phyloP scores from a whole-genome alignment of 257 asterid genomes.

The Scutellaria galericulata region DNA sequence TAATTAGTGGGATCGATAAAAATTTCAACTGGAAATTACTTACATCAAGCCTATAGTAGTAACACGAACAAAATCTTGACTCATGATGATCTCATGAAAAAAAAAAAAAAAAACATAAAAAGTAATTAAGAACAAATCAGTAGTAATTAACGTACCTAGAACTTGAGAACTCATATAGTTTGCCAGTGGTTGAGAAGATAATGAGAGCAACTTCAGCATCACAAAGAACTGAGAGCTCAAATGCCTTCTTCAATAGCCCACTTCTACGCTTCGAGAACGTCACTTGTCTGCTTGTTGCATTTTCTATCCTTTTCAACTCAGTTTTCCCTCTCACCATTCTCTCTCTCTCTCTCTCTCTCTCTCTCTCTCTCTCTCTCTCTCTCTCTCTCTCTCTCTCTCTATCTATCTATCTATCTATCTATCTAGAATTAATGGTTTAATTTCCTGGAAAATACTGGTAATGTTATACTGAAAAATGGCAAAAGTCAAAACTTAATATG shows the following conservation, averaged over 20 bases:
- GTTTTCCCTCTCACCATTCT: constrained; percentile 70
- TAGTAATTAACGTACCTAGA: constrained; percentile 44
- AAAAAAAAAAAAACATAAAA: too few species aligned
- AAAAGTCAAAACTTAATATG: constrained; percentile 1
- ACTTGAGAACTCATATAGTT: constrained; percentile 60
- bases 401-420: too few species aligned
- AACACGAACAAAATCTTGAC: too few species aligned
- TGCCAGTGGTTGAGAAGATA: constrained; percentile 58
- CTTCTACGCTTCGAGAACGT: constrained; percentile 67
- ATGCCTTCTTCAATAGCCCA: constrained; percentile 66
- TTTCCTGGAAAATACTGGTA: too few species aligned
- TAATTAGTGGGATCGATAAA: too few species aligned
- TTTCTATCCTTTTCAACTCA: constrained; percentile 61
- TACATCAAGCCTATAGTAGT: not conserved
- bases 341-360: not conserved
- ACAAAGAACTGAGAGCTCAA: constrained; percentile 70
- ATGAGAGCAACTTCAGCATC: constrained; percentile 67
- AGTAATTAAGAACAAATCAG: too few species aligned
- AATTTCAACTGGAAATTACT: too few species aligned
- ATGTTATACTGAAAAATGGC: not conserved
- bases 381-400: not conserved
- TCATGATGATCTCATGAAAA: too few species aligned
- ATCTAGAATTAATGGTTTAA: too few species aligned
- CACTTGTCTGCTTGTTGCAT: constrained; percentile 62
- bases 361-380: not conserved